These are phyloP conservation scores for Mariannaea elegans DNA, from an alignment of 2,329 filamentous ascomycete genomes.

Conservation along the genomic window DNA sequence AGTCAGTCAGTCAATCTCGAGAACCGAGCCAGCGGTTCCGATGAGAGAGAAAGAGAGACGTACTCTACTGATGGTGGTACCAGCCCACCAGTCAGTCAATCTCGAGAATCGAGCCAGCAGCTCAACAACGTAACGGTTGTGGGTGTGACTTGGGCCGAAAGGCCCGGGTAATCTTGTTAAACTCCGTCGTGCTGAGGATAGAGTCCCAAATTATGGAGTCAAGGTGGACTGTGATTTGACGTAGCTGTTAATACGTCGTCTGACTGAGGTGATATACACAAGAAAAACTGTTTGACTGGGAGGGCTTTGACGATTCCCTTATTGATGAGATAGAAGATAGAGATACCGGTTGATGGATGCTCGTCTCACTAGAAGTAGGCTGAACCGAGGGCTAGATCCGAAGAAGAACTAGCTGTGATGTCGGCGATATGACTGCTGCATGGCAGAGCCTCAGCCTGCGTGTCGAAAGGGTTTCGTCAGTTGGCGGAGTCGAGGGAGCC, in stretches of 20 bases:
- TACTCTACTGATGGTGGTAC: no score
- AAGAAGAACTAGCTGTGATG: not conserved
- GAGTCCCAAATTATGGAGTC: not conserved
- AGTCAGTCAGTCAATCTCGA: conserved; percentile 27
- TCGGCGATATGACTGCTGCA: not conserved
- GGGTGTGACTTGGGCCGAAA: no score
- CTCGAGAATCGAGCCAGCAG: no score
- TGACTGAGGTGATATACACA: conserved; percentile 37
- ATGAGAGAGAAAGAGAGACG: no score
- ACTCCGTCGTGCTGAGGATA: no score
- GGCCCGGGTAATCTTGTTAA: no score
- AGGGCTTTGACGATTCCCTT: not conserved
- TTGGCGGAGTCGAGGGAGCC: conserved; percentile 13
- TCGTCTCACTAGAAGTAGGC: not conserved
- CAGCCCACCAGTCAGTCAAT: no score
- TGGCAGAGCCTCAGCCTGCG: not conserved
- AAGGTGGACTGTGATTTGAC: not conserved
- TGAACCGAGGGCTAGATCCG: no score
- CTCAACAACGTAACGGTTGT: no score
- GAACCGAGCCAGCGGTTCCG: conserved; percentile 26
- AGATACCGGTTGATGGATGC: not conserved
- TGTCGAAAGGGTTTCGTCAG: conserved; percentile 26
- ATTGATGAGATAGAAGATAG: not conserved
- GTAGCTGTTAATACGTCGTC: conserved; percentile 31
- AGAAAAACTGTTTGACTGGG: conserved; percentile 21